A percentile compares a stretch with the other conserved stretches of the same genome.
These are phyloP conservation scores for Fonsecaea erecta DNA, from an alignment of 2,329 filamentous ascomycete species.

Conservation along the genomic window DNA sequence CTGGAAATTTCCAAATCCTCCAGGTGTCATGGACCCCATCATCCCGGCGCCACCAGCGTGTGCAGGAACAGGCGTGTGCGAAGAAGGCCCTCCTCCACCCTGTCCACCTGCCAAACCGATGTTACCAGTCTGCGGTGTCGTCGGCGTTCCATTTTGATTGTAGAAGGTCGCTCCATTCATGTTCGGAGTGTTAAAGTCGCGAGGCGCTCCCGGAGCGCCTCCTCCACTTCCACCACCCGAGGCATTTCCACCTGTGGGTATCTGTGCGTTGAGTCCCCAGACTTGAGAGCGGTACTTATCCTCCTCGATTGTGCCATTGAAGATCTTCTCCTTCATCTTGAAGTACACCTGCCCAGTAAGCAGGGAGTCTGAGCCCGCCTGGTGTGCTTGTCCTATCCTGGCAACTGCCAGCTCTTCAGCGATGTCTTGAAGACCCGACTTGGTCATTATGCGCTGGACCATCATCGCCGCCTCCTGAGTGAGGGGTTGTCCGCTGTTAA, in stretches of 20 bases:
- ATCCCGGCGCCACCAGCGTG: conserved; percentile 44
- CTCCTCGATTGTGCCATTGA: conserved; percentile 77
- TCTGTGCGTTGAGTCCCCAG: conserved; percentile 84
- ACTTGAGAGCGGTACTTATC: conserved; percentile 84
- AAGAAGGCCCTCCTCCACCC: conserved; percentile 24
- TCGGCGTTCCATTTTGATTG: conserved; percentile 59
- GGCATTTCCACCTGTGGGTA: conserved; percentile 50
- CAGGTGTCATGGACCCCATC: conserved; percentile 77
- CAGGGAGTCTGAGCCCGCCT: conserved; percentile 90
- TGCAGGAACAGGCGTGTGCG: conserved; percentile 50
- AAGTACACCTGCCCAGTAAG: conserved; percentile 95
- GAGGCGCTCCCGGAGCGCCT: conserved; percentile 42
- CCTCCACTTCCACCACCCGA: not conserved
- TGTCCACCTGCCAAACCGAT: conserved; percentile 50
- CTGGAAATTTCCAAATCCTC: conserved; percentile 74
- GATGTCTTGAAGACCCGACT: conserved; percentile 90
- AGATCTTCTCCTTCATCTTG: conserved; percentile 86
- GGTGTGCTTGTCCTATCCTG: conserved; percentile 83
- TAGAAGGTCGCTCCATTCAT: conserved; percentile 60
- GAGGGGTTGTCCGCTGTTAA: conserved; percentile 66
- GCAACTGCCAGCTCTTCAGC: conserved; percentile 91
- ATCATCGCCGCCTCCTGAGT: conserved; percentile 72
- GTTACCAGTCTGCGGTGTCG: conserved; percentile 68
- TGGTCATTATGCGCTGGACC: conserved; percentile 82
- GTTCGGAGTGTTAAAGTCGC: conserved; percentile 49